Conservation (phyloP, 78 protist genomes). For the Dictyostelium brefeldianum region DNA sequence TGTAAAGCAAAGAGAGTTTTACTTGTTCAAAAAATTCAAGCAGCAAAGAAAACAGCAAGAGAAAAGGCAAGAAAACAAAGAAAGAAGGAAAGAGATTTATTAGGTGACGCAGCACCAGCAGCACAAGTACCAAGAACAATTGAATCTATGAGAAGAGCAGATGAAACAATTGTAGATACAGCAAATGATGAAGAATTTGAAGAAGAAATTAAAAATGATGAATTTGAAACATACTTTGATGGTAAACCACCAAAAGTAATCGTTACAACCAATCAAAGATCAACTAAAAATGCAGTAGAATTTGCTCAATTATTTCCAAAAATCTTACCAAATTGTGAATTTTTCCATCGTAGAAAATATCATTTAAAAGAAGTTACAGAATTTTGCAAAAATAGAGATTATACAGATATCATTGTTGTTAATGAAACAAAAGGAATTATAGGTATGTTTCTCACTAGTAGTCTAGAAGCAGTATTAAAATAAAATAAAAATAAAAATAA, state of each 20-base stretch:
- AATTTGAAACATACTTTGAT: conserved; percentile 81
- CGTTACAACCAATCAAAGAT: conserved; percentile 74
- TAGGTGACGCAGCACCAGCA: conserved; percentile 82
- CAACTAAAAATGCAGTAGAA: conserved; percentile 15
- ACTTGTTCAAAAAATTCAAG: conserved; percentile 37
- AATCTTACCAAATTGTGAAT: conserved; percentile 89
- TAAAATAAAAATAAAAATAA: background rate
- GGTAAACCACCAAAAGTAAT: conserved; percentile 73
- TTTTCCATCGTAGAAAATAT: conserved; percentile 75
- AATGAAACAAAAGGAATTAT: conserved; percentile 86
- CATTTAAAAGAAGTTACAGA: conserved; percentile 89
- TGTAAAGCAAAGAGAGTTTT: conserved; percentile 48
- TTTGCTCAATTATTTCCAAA: conserved; percentile 47
- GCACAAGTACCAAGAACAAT: conserved; percentile 89
- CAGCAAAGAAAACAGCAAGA: conserved; percentile 53
- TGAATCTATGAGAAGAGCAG: conserved; percentile 89
- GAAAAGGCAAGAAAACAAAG: conserved; percentile 49
- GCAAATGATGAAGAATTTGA: conserved; percentile 88
- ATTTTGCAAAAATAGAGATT: conserved; percentile 88
- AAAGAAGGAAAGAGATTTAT: conserved; percentile 65
- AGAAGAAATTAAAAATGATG: conserved; percentile 87
- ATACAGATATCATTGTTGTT: conserved; percentile 96
- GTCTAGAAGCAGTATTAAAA: no score
- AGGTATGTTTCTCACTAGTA: conserved; percentile 65
- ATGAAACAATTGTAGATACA: conserved; percentile 89